Conservation (phyloP, 208 protist species). For the Leishmania braziliensis region DNA sequence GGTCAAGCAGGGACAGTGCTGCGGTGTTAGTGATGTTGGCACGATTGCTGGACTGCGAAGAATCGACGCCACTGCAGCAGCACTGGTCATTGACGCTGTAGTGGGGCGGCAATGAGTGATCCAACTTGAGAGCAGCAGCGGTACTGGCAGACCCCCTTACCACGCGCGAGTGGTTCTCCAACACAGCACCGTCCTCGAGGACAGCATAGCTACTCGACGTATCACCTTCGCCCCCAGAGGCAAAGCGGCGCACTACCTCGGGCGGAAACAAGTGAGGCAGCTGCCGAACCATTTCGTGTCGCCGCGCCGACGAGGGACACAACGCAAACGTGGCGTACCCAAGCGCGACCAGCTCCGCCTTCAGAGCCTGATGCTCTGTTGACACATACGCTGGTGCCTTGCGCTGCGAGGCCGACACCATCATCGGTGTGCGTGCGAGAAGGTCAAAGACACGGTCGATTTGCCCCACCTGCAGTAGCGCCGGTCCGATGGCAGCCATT, state of each 20-base stretch:
- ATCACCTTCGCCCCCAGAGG: slow-evolving; percentile 4
- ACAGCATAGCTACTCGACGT: slow-evolving; percentile 6
- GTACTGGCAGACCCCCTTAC: neutral
- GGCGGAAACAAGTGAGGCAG: slow-evolving; percentile 72
- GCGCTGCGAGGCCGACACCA: slow-evolving; percentile 35
- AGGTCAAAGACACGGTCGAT: slow-evolving; percentile 60
- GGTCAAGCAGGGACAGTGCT: slow-evolving; percentile 15
- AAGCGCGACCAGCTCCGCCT: slow-evolving; percentile 26
- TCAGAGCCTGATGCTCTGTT: slow-evolving; percentile 4
- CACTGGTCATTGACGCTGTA: neutral
- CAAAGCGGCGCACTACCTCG: slow-evolving; percentile 47
- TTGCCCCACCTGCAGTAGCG: slow-evolving; percentile 70
- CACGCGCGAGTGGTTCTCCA: neutral
- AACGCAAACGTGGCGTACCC: slow-evolving; percentile 56
- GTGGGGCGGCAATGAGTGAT: neutral
- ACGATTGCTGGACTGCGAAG: neutral
- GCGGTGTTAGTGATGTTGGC: neutral
- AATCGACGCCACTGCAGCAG: neutral
- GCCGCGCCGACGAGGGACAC: slow-evolving; percentile 26
- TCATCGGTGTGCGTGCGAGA: slow-evolving; percentile 47
- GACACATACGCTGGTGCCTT: slow-evolving; percentile 24
- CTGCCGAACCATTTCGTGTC: slow-evolving; percentile 41
- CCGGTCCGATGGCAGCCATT: slow-evolving; percentile 50
- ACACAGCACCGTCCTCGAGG: slow-evolving; percentile 19
- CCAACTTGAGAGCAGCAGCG: neutral